A percentile compares a stretch with the other conserved stretches of the same genome.
Conservation (phyloP, 2,329 filamentous ascomycete species). For the Ophiocordyceps camponoti-floridani region DNA sequence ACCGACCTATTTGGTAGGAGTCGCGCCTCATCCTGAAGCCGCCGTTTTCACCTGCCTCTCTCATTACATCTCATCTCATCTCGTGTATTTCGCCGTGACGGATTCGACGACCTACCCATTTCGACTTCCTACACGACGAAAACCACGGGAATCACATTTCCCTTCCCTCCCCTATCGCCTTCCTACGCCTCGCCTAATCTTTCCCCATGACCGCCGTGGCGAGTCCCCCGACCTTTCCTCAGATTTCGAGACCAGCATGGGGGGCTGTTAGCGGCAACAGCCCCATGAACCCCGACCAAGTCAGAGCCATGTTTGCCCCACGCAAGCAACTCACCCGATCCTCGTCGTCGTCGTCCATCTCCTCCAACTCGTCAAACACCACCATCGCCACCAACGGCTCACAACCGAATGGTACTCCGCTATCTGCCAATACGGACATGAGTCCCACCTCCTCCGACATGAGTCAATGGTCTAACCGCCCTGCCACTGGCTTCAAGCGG, state of each 20-base stretch:
- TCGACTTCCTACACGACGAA: background rate
- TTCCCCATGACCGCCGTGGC: constrained; percentile 51
- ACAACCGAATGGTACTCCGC: constrained; percentile 41
- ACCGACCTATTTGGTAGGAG: background rate
- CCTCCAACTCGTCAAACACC: constrained; percentile 42
- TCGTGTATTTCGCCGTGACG: background rate
- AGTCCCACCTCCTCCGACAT: constrained; percentile 17
- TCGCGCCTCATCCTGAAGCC: background rate
- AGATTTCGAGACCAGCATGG: constrained; percentile 49
- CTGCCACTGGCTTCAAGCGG: constrained; percentile 27
- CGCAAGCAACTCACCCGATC: constrained; percentile 74
- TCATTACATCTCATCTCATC: background rate
- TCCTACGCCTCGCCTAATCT: constrained; percentile 5
- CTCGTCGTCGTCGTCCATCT: constrained; percentile 81
- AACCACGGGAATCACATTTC: background rate
- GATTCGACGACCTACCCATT: background rate
- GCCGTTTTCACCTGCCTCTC: background rate
- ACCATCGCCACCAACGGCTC: constrained; percentile 44
- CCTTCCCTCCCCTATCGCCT: constrained; percentile 3
- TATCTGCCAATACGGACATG: constrained; percentile 11
- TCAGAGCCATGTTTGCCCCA: constrained; percentile 74
- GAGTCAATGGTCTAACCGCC: constrained; percentile 30
- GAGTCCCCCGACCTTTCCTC: constrained; percentile 43
- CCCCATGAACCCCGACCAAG: constrained; percentile 69
- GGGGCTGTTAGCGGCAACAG: constrained; percentile 37